Percentiles rank a stretch among this genome's conserved stretches.
Evolutionary conservation across 2,329 filamentous ascomycete genomes (phyloP).

Genomic region (Fusarium odoratissimum): DNA sequence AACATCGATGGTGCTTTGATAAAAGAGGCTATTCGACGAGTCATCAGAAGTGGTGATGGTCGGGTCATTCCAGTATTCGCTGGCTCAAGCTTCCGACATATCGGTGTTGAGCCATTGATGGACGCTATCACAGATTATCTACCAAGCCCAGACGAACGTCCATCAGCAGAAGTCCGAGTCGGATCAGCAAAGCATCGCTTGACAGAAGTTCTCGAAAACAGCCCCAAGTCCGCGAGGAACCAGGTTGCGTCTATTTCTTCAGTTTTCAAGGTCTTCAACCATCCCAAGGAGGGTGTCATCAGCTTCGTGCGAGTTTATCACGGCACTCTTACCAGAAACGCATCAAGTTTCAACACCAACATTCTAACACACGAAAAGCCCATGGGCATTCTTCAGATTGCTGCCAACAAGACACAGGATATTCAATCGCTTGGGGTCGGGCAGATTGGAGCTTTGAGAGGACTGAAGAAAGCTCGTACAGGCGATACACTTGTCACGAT

Average conservation of each 20-base stretch:
- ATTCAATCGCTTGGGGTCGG: slow-evolving; percentile 83
- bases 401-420: slow-evolving; percentile 87
- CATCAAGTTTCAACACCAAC: slow-evolving; percentile 87
- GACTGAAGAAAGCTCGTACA: slow-evolving; percentile 90
- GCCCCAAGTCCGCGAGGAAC: slow-evolving; percentile 51
- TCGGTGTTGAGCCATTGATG: slow-evolving; percentile 91
- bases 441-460: slow-evolving; percentile 93
- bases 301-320: slow-evolving; percentile 95
- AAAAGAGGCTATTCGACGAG: slow-evolving; percentile 77
- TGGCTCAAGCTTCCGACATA: slow-evolving; percentile 92
- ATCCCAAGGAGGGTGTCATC: slow-evolving; percentile 84
- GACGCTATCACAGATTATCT: slow-evolving; percentile 90
- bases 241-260: slow-evolving; percentile 66
- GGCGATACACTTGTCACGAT: slow-evolving; percentile 91
- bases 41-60: slow-evolving; percentile 75
- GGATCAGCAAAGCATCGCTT: slow-evolving; percentile 61
- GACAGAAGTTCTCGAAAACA: slow-evolving; percentile 54
- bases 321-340: slow-evolving; percentile 79
- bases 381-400: slow-evolving; percentile 87
- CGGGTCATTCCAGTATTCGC: slow-evolving; percentile 87
- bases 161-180: slow-evolving; percentile 81
- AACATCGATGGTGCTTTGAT: slow-evolving; percentile 77
- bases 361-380: slow-evolving; percentile 82
- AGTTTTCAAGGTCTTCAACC: slow-evolving; percentile 95
- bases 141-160: slow-evolving; percentile 82